Base-by-base conservation (phyloP, 805 yeast genomes). In the Candida xyloterini region DNA sequence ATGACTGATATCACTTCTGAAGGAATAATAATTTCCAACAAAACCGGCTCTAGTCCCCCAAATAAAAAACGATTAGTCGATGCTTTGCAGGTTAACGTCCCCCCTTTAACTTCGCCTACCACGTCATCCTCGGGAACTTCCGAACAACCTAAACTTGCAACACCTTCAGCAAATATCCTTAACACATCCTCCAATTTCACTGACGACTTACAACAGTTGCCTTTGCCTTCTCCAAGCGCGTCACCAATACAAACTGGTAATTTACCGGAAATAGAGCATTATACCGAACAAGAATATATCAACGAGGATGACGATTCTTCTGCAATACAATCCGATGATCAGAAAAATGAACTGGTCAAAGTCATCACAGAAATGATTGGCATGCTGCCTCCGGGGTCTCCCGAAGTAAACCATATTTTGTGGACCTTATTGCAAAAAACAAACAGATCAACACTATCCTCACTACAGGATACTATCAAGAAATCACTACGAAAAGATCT, bases 401-500 rank as follows among this genome's bases (percentile, higher is more conserved):
- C 73, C 66, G 56, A 75, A 73, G 57, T 71, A 72, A 47, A 67
- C 73, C 20, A 78, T 68, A 59, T 63, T 15, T 31, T 61, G 11
- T 59, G 65, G 59, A 70, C 70, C 44, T 59, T 86, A 32, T 60
- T 88, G 24, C 78, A 78, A 44, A 67, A 69, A 38, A 71, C 80
- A 30, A 77, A 79, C 50, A 67, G 93, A 36, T 57, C 73, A 14
- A 70, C 85, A 4, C 66, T 88, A 37, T 79, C 88, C 33, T 68
- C 81, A 10, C 61, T 88, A 37, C 70, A 74, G 22, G 70, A 72
- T 10, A 52, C 73, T 2, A 66, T 86, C 10, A 71, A 71, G 21
- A 59, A 64, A 6, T 72, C 79, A 9, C 70, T 93, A 53, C 76
- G 78, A 49, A 76, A 91, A 53, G 98, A 93, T 54, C 62, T 93